Conservation (phyloP, 495 filamentous ascomycete genomes). For the Penicillium dipodomyicola region DNA sequence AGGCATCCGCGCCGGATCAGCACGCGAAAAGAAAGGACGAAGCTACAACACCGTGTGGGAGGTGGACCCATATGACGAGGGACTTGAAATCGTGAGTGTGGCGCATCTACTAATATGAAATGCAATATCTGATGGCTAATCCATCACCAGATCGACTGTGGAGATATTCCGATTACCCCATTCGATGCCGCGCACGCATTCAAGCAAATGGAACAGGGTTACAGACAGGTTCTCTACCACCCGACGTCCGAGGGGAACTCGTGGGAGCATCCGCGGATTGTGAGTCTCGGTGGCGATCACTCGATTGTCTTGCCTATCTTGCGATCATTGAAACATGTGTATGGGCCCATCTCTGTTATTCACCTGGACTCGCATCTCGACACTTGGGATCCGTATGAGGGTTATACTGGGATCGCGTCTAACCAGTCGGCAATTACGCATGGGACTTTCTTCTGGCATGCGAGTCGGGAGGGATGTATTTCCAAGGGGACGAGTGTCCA, state of each 20-base stretch:
- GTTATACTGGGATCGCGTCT: conserved; percentile 25
- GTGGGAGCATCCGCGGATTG: conserved; percentile 35
- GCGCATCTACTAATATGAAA: background rate
- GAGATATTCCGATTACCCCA: conserved; percentile 59
- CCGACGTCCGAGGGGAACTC: conserved; percentile 22
- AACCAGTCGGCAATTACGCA: conserved; percentile 32
- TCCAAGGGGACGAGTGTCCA: conserved; percentile 28
- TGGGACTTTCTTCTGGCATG: conserved; percentile 36
- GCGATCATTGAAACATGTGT: conserved; percentile 52
- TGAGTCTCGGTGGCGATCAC: conserved; percentile 62
- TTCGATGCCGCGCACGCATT: conserved; percentile 58
- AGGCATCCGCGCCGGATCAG: conserved; percentile 62
- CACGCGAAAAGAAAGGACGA: conserved; percentile 26
- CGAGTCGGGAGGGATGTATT: conserved; percentile 24
- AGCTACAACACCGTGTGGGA: conserved; percentile 36
- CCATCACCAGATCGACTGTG: conserved; percentile 50
- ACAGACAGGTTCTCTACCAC: conserved; percentile 31
- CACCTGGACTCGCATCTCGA: conserved; percentile 62
- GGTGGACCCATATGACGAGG: conserved; percentile 52
- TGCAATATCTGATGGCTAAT: background rate
- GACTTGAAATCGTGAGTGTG: conserved; percentile 41
- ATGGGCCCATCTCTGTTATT: conserved; percentile 55
- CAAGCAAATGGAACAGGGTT: conserved; percentile 57
- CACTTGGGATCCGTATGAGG: conserved; percentile 49
- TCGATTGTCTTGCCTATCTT: conserved; percentile 61